phyloP scores from a whole-genome alignment of 768 basidiomycete genomes.

The Boletus patriciae region DNA sequence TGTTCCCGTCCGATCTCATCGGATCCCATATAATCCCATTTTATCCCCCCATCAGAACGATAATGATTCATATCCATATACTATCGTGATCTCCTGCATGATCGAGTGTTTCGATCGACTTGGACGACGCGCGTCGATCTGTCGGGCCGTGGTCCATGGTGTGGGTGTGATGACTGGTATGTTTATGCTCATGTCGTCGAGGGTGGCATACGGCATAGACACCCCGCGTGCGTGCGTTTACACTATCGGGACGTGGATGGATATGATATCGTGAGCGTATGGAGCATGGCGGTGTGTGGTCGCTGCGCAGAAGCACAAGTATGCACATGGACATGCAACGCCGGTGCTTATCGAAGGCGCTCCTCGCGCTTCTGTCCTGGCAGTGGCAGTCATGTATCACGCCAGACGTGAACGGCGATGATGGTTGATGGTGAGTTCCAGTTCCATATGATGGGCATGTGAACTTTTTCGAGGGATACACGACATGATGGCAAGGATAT shows the following conservation, averaged over 20 bases:
- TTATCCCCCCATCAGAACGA: too few species aligned
- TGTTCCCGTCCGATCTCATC: too few species aligned
- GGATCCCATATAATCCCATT: too few species aligned
- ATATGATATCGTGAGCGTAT: too few species aligned
- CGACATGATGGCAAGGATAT: too few species aligned
- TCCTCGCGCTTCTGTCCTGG: background rate
- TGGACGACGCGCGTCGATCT: background rate
- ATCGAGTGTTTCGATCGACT: background rate
- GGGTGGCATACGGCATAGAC: too few species aligned
- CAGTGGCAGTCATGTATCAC: too few species aligned
- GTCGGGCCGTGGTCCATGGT: background rate
- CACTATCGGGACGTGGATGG: background rate
- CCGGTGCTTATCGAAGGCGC: background rate
- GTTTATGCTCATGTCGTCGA: too few species aligned
- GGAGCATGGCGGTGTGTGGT: background rate
- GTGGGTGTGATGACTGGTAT: background rate
- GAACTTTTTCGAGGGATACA: too few species aligned
- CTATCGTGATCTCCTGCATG: background rate
- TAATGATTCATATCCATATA: background rate
- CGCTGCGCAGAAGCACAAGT: too few species aligned
- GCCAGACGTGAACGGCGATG: too few species aligned
- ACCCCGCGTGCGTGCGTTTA: background rate
- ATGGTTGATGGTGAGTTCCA: background rate
- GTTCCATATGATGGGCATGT: too few species aligned
- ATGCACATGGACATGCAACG: background rate